These are phyloP conservation scores for Podospora pseudoanserina DNA, from an alignment of 495 filamentous ascomycete genomes.

Conservation along the genomic window DNA sequence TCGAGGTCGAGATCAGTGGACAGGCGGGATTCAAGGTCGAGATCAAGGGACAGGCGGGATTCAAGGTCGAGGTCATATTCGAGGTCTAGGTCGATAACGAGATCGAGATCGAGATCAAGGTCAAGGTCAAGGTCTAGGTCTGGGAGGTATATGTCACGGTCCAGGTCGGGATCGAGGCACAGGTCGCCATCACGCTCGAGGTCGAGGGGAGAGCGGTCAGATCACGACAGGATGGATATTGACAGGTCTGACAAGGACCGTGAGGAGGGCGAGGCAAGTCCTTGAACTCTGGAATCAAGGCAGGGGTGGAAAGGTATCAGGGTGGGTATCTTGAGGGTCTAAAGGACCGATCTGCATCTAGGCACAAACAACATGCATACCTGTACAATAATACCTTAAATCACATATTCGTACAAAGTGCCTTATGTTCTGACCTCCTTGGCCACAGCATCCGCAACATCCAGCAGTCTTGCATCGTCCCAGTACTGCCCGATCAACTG, in stretches of 20 bases:
- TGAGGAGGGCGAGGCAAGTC: slow-evolving; percentile 9
- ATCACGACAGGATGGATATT: slow-evolving; percentile 36
- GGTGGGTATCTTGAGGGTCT: background rate
- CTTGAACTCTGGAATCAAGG: background rate
- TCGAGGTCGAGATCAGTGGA: slow-evolving; percentile 18
- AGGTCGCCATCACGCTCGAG: slow-evolving; percentile 11
- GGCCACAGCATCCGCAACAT: slow-evolving; percentile 50
- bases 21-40: slow-evolving; percentile 13
- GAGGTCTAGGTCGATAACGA: slow-evolving; percentile 23
- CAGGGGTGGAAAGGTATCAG: background rate
- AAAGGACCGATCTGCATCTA: background rate
- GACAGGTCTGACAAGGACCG: slow-evolving; percentile 23
- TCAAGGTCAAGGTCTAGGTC: slow-evolving; percentile 22
- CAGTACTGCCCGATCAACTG: slow-evolving; percentile 92
- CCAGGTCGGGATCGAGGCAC: slow-evolving; percentile 15
- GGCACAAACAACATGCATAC: background rate
- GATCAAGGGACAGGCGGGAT: slow-evolving; percentile 14
- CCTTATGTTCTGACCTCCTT: slow-evolving; percentile 4
- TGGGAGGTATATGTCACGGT: slow-evolving; percentile 18
- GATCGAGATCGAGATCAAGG: slow-evolving; percentile 24
- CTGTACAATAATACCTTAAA: background rate
- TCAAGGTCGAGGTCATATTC: slow-evolving; percentile 15
- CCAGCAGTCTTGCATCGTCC: slow-evolving; percentile 67
- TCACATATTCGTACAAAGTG: background rate
- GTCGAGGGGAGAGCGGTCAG: slow-evolving; percentile 19